These are phyloP conservation scores for Pseudocercospora musae DNA, from an alignment of 2,329 filamentous ascomycete genomes.

Conservation along the genomic window DNA sequence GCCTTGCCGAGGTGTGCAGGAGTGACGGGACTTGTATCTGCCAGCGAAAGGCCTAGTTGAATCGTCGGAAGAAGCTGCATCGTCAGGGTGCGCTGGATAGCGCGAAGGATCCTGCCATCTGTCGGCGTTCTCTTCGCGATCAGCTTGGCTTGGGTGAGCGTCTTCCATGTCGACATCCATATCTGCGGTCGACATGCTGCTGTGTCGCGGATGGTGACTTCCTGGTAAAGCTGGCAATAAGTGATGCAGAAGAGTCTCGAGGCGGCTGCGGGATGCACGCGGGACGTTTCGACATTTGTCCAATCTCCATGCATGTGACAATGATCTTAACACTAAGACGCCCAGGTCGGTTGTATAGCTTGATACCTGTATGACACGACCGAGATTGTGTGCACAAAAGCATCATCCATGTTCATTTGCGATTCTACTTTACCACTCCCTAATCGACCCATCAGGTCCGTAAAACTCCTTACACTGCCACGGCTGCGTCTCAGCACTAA, in stretches of 20 bases:
- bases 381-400: no score
- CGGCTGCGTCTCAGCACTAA: constrained; percentile 57
- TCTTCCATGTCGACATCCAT: neutral
- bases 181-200: neutral
- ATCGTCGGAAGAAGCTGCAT: neutral
- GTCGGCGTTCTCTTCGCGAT: neutral
- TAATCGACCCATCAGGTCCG: constrained; percentile 62
- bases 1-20: no score
- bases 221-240: neutral
- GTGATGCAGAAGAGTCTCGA: neutral
- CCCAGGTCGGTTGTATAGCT: neutral
- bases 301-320: neutral
- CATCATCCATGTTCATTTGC: neutral
- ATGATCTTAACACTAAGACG: neutral
- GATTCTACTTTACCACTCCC: constrained; percentile 59
- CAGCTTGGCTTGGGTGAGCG: neutral
- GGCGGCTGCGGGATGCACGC: neutral
- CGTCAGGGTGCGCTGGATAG: neutral
- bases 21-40: neutral
- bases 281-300: neutral
- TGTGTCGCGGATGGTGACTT: neutral
- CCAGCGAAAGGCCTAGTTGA: neutral
- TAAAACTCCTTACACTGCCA: constrained; percentile 67
- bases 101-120: neutral
- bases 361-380: no score